phyloP scores from a whole-genome alignment of 148 eudicot species.

The Dysphania ambrosioides region DNA sequence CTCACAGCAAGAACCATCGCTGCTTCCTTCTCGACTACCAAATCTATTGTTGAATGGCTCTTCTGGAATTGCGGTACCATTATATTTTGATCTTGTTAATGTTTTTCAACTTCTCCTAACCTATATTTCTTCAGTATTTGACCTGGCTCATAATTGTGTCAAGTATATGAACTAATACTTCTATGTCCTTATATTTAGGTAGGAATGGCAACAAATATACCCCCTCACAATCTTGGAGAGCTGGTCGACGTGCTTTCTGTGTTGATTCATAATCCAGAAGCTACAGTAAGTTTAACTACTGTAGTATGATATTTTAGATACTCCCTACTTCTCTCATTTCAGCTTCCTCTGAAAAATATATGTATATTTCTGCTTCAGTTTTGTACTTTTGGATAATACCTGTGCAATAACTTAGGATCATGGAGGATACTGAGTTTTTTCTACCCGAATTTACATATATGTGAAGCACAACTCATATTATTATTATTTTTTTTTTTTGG shows the following conservation, averaged over 20 bases:
- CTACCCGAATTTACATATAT: not conserved
- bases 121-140: not conserved
- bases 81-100: slow-evolving; percentile 2
- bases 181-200: slow-evolving; percentile 44
- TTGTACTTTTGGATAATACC: not conserved
- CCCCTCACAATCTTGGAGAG: slow-evolving; percentile 99
- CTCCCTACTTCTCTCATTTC: not conserved
- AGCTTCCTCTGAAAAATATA: not conserved
- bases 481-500: not conserved
- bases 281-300: slow-evolving; percentile 58
- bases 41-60: slow-evolving; percentile 84
- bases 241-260: slow-evolving; percentile 89
- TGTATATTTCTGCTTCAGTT: not conserved
- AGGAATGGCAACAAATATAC: slow-evolving; percentile 98
- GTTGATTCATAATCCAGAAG: slow-evolving; percentile 90
- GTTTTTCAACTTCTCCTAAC: slow-evolving; percentile 2
- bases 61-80: slow-evolving; percentile 89
- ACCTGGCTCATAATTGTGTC: not conserved
- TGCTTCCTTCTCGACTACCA: slow-evolving; percentile 86
- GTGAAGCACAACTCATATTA: not conserved
- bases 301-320: not conserved
- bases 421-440: not conserved
- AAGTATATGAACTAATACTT: not conserved
- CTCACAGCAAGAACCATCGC: slow-evolving; percentile 89
- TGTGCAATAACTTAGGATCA: not conserved